phyloP scores from a whole-genome alignment of 495 filamentous ascomycete species.

The Daldinia concentrica region DNA sequence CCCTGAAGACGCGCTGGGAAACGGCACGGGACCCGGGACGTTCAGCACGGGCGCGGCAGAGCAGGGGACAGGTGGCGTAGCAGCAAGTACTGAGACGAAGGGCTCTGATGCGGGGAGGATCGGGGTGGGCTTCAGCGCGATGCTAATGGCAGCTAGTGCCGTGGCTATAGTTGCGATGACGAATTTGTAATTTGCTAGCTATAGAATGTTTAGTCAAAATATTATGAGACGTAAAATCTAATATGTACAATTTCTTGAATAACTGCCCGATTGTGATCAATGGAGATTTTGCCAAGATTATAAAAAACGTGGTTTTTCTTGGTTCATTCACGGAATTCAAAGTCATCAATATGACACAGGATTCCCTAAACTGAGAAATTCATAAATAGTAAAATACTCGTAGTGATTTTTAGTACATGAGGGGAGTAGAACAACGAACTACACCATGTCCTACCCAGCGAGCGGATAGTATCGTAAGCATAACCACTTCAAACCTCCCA shows the following conservation, averaged over 20 bases:
- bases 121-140: not conserved
- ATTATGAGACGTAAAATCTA: too few relatives aligned
- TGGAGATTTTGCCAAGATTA: not conserved
- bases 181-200: not conserved
- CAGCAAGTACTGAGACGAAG: not conserved
- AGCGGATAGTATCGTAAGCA: constrained; percentile 16
- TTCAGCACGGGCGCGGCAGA: not conserved
- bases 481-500: constrained; percentile 20
- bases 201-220: too few relatives aligned
- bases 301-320: constrained; percentile 15
- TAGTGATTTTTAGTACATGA: constrained; percentile 39
- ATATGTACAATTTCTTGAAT: too few relatives aligned
- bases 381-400: constrained; percentile 20
- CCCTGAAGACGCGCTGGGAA: constrained; percentile 37
- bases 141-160: not conserved
- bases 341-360: constrained; percentile 21
- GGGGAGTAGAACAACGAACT: constrained; percentile 44
- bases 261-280: too few relatives aligned
- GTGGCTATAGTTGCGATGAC: constrained; percentile 2
- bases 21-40: constrained; percentile 44
- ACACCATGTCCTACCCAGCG: constrained; percentile 19
- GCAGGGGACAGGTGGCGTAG: not conserved
- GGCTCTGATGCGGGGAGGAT: constrained; percentile 4
- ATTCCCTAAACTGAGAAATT: constrained; percentile 1
- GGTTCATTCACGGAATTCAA: not conserved